Evolutionary conservation across 768 basidiomycete genomes (phyloP).

Genomic region (Tephrocybe rancida): DNA sequence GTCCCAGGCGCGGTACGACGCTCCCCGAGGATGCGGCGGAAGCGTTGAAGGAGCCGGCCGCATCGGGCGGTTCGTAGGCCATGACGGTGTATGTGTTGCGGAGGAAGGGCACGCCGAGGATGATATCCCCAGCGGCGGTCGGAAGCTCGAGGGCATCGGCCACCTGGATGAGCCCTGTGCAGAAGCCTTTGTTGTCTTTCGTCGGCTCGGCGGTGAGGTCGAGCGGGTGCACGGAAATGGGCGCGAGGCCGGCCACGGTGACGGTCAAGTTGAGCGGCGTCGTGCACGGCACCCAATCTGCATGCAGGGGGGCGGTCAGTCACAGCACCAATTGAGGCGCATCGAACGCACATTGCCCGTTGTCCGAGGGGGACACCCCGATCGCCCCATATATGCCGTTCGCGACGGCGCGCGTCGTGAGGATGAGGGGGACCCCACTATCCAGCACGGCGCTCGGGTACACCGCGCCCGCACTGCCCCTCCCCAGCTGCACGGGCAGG

Average conservation of each 20-base stretch:
- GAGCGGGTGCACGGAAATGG: slow-evolving; percentile 72
- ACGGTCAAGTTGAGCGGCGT: slow-evolving; percentile 74
- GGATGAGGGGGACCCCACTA: slow-evolving; percentile 67
- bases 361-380: slow-evolving; percentile 55
- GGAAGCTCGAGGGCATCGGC: slow-evolving; percentile 44
- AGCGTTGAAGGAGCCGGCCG: not conserved
- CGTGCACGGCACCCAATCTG: slow-evolving; percentile 76
- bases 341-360: slow-evolving; percentile 61
- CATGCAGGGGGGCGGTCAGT: not conserved
- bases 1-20: slow-evolving; percentile 53
- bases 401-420: slow-evolving; percentile 63
- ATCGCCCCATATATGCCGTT: slow-evolving; percentile 83
- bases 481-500: slow-evolving; percentile 41
- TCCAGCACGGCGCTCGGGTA: slow-evolving; percentile 73
- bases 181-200: slow-evolving; percentile 45
- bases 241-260: slow-evolving; percentile 57
- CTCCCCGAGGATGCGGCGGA: slow-evolving; percentile 12
- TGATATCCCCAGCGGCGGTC: slow-evolving; percentile 59
- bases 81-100: slow-evolving; percentile 78
- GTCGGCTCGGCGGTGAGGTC: slow-evolving; percentile 61
- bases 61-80: slow-evolving; percentile 42
- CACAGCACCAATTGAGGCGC: not conserved
- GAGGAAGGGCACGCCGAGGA: slow-evolving; percentile 80
- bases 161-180: slow-evolving; percentile 71
- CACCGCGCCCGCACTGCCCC: slow-evolving; percentile 37